Base-by-base conservation (phyloP, 2,329 filamentous ascomycete species). In the Trichophyton equinum region DNA sequence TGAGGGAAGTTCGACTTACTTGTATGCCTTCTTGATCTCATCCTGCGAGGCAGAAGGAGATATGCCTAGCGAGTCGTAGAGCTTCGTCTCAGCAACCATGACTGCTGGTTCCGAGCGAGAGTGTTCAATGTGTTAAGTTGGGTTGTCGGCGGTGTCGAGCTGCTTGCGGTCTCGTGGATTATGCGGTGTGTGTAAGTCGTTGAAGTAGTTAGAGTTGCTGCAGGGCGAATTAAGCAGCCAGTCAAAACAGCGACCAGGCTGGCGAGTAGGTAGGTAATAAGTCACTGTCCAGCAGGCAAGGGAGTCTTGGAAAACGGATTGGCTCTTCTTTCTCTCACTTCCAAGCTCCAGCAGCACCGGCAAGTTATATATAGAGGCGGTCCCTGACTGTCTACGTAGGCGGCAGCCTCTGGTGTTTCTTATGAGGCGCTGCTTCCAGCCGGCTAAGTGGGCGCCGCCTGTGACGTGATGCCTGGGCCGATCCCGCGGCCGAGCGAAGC, bases 21-120 rank as follows among this genome's bases (percentile, higher is more conserved):
- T 83, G 75, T 96, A 96, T 62, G 85, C 94, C 74, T 97, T 99
- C 75, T 96, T 97, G 73, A 99, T 95, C 66, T 97, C 92, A 71
- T 96, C 92, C 76, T 95, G 89, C 25, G 85, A 82, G 25, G 91
- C 90, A 63, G 85, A 83, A 42, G 92, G 83, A 73, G 89, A 87
- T 75, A 96, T 79, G 72, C 81, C 80, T 69, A 99, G 81, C 65
- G 84, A 82, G 75, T 97, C 90, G 80, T 99, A 99, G 65, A 97
- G 86, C 77, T 95, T 96, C 59, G 88, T 94, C 79, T 97, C 92
- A 69, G 89, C 88, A 68, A 95, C 90, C 92, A 97, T 96, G 75
- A 46, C 22, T 51, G 47, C 27, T 55, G 51, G 22, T 22, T 7
- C 42, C 36, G 38, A 38, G 33, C 11, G 27, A 27, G 36, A 9